Evolutionary conservation across 2,329 filamentous ascomycete species (phyloP), one percentile per base, ranked within the genome.

Genomic region (Diaporthe sp.): DNA sequence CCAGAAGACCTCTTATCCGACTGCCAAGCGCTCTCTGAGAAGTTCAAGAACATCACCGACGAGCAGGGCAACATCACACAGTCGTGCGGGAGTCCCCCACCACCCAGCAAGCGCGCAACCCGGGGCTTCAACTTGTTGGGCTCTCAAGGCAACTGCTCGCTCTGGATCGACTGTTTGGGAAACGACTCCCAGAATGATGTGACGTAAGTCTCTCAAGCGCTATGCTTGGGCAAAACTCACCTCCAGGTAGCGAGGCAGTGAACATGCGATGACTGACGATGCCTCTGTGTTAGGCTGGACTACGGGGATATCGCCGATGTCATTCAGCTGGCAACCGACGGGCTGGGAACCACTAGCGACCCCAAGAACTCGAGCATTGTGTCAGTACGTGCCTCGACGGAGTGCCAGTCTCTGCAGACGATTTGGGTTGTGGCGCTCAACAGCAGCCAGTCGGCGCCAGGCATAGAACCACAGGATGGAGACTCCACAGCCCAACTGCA

Each of bases 311-410:
- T 46, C 5, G 42, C 25, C 9, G 42, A 31, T 10, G 42, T 65
- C 2, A 34, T 65, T 9, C 34, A 49, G 39, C 15, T 31, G 17
- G 42, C 61, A 22, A 65, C 19, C 61, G 25, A 46, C 25, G 42
- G 42, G 1, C 17, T 65, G 4, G 12, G 9, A 31, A 6, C 9
- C 25, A 7, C 17, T 7, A 25, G 17, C 2, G 0, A 1, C 1
- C 22, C 25, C 10, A 28, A 49, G 3, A 49, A 65, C 28, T 31
- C 61, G 42, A 65, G 61, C 25, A 46, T 49, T 13, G 13, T 65
- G 17, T 28, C 61, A 22, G 25, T 34, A 1, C 25, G 19, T 17
- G 39, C 15, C 9, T 46, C 61, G 17, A 5, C 15, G 5, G 8
- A 31, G 13, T 65, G 61, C 9, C 39, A 65, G 25, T 17, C 12